Percentiles rank a stretch among this genome's conserved stretches.
phyloP scores from a whole-genome alignment of 2,329 filamentous ascomycete species.

The Fusarium foetens region DNA sequence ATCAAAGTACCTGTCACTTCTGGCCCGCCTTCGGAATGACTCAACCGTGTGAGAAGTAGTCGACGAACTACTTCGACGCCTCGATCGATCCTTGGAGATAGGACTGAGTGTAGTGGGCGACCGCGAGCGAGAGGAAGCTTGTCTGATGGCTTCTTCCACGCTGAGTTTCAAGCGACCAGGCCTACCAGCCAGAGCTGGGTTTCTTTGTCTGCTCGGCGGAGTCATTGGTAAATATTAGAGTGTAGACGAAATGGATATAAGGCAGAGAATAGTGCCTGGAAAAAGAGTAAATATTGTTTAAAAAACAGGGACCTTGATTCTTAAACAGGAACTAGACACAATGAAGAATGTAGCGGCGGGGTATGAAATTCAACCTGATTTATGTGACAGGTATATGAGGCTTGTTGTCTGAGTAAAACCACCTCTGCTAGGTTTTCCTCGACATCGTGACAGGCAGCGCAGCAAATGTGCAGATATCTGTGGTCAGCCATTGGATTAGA shows the following conservation, averaged over 20 bases:
- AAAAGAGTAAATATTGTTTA: neutral
- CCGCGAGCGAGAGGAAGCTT: constrained; percentile 20
- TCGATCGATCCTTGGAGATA: constrained; percentile 2
- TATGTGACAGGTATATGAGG: neutral
- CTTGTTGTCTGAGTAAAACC: neutral
- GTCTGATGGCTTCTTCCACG: constrained; percentile 12
- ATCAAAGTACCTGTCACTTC: neutral
- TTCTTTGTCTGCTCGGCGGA: constrained; percentile 18
- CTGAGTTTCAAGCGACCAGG: constrained; percentile 8
- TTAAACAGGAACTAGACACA: constrained; percentile 1
- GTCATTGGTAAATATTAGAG: neutral
- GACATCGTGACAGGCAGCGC: constrained; percentile 7
- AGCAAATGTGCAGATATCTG: constrained; percentile 24
- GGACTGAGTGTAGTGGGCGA: constrained; percentile 30
- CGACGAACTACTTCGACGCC: constrained; percentile 18
- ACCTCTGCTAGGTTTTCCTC: constrained; percentile 7
- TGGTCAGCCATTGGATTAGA: constrained; percentile 14
- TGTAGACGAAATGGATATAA: constrained; percentile 7
- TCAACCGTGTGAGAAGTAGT: neutral
- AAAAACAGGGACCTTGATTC: neutral
- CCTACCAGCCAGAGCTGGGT: constrained; percentile 11
- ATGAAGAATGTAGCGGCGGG: neutral
- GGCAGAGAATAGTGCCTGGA: constrained; percentile 7
- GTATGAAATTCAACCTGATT: neutral
- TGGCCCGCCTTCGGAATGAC: neutral